Evolutionary conservation across 495 filamentous ascomycete genomes (phyloP), one percentile per base, ranked within the genome.

Genomic region (Penicillium pancosmium): DNA sequence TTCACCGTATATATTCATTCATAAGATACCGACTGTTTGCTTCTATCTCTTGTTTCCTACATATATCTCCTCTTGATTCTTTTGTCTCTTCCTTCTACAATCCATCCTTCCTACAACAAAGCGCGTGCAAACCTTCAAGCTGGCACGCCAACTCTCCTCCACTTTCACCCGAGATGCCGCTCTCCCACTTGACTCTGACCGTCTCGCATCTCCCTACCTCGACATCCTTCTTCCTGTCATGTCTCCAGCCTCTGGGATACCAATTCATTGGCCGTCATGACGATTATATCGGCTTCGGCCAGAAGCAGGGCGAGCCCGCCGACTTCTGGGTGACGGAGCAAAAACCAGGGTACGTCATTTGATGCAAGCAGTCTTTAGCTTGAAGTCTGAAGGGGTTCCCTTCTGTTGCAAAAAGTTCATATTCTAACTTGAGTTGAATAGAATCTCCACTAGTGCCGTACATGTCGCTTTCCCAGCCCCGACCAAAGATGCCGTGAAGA

Each of bases 121-220:
- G 19, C 46, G 46, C 46, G 46, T 25, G 46, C 46, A 25, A 23
- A 19, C 16, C 16, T 31, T 9, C 53, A 36, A 48, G 52, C 59
- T 50, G 23, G 55, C 64, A 59, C 54, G 54, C 60, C 50, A 23
- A 52, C 54, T 52, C 64, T 56, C 25, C 36, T 67, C 41, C 44
- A 34, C 51, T 54, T 40, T 53, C 40, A 48, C 36, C 56, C 57
- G 61, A 60, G 35, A 87, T 86, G 85, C 82, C 83, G 57, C 69
- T 85, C 58, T 83, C 84, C 25, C 79, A 86, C 63, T 73, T 86
- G 58, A 81, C 80, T 57, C 73, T 88, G 46, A 85, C 81, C 21
- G 91, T 93, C 65, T 86, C 84, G 47, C 85, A 93, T 68, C 87
- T 94, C 40, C 85, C 91, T 8, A 86, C 85, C 18, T 88, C 90